Conservation (phyloP, 331 rosid species). For the Malus hybrid region DNA sequence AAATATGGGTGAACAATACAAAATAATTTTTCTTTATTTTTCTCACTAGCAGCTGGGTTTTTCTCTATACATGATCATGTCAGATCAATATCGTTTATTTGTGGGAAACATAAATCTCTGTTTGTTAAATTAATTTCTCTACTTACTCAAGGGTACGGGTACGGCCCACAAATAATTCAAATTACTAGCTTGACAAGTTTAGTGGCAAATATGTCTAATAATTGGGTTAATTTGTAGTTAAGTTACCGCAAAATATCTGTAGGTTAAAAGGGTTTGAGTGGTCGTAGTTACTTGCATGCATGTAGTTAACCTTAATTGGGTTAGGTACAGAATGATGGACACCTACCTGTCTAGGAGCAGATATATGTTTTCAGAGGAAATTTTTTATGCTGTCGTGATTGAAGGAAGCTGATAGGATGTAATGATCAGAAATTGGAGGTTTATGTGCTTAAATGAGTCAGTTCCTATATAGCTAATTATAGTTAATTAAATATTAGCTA, state of each 20-base stretch:
- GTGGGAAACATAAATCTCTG: background rate
- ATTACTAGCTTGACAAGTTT: background rate
- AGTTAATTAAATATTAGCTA: conserved; percentile 14
- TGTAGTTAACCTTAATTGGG: background rate
- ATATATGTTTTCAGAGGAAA: conserved; percentile 12
- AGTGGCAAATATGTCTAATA: background rate
- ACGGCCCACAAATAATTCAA: conserved; percentile 11
- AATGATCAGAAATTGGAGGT: background rate
- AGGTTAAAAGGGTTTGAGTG: background rate
- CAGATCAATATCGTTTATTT: background rate
- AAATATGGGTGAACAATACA: too few species aligned
- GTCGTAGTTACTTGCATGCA: background rate
- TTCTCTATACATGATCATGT: too few species aligned
- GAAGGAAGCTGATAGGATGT: conserved; percentile 41
- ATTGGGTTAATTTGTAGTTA: background rate
- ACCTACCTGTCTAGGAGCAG: conserved; percentile 17
- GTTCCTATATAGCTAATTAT: background rate
- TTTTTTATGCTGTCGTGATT: conserved; percentile 51
- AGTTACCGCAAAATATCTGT: background rate
- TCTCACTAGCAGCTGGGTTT: too few species aligned
- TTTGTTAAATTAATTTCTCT: background rate
- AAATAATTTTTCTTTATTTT: too few species aligned
- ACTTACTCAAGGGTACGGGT: background rate
- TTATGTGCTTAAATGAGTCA: background rate
- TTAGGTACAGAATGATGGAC: conserved; percentile 37